Evolutionary conservation across 176 grass and related monocot species (phyloP).

Genomic region (Phoenix dactylifera): DNA sequence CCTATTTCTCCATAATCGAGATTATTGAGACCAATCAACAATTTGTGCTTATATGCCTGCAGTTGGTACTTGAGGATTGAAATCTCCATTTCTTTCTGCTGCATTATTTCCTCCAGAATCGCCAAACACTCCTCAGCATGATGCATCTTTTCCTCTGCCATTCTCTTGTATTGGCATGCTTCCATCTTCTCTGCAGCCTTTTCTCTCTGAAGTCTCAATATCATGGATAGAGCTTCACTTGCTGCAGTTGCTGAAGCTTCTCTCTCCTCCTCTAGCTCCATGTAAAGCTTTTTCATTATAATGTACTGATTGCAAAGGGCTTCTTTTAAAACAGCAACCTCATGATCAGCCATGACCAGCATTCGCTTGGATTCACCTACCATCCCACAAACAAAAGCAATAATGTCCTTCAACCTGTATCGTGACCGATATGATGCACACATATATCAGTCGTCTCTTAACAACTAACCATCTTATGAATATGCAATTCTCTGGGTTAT

Average conservation of each 20-base stretch:
- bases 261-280: constrained; percentile 83
- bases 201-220: constrained; percentile 81
- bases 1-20: constrained; percentile 32
- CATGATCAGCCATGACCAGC: constrained; percentile 41
- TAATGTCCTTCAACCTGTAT: no score
- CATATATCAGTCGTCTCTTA: no score
- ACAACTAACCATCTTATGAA: no score
- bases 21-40: constrained; percentile 42
- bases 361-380: no score
- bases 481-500: no score
- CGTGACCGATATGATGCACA: no score
- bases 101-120: constrained; percentile 55
- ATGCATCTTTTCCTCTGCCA: constrained; percentile 77
- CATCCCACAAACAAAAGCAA: no score
- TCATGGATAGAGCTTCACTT: constrained; percentile 57
- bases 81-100: constrained; percentile 77
- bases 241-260: constrained; percentile 81
- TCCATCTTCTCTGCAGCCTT: constrained; percentile 86
- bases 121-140: constrained; percentile 42
- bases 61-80: constrained; percentile 58
- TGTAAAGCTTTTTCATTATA: constrained; percentile 71
- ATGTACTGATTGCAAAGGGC: constrained; percentile 70
- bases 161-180: constrained; percentile 81
- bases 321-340: constrained; percentile 47
- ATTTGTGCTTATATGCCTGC: constrained; percentile 43